Conservation (phyloP, 2,329 filamentous ascomycete genomes). For the Penicillium polonicum region DNA sequence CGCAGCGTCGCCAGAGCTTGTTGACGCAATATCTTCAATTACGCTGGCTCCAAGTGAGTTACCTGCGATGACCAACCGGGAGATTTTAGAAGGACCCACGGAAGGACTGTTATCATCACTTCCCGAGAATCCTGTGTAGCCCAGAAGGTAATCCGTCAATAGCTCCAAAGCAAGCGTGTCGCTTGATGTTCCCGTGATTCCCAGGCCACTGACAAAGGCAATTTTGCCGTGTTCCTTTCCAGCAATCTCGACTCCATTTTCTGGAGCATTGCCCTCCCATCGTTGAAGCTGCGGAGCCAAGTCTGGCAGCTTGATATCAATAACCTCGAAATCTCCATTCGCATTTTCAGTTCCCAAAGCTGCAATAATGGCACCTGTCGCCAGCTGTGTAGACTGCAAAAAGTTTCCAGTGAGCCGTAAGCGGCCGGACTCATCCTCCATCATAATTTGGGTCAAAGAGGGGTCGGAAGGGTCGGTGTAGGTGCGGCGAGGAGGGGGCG, state of each 20-base stretch:
- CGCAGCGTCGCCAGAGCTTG: conserved; percentile 35
- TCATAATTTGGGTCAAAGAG: conserved; percentile 65
- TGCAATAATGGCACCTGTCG: conserved; percentile 92
- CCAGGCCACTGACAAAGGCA: conserved; percentile 84
- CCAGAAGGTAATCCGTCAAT: conserved; percentile 81
- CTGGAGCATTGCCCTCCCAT: conserved; percentile 56
- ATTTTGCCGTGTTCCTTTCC: conserved; percentile 60
- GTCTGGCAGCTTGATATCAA: conserved; percentile 87
- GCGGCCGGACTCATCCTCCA: conserved; percentile 94
- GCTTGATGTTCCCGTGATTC: conserved; percentile 73
- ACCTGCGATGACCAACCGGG: conserved; percentile 83
- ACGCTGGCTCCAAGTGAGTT: conserved; percentile 67
- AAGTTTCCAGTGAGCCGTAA: conserved; percentile 72
- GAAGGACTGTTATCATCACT: conserved; percentile 52
- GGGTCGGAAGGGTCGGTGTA: conserved; percentile 61
- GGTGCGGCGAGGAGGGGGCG: conserved; percentile 72
- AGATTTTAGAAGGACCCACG: conserved; percentile 57
- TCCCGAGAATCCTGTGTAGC: conserved; percentile 63
- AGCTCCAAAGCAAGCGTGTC: conserved; percentile 75
- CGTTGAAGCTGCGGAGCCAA: conserved; percentile 76
- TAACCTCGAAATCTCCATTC: conserved; percentile 87
- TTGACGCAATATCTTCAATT: conserved; percentile 34
- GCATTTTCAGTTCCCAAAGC: conserved; percentile 91
- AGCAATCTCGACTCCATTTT: conserved; percentile 43
- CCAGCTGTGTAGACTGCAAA: conserved; percentile 68